Evolutionary conservation across 1,284 basidiomycete genomes (phyloP).

Genomic region (Ganoderma sp.): DNA sequence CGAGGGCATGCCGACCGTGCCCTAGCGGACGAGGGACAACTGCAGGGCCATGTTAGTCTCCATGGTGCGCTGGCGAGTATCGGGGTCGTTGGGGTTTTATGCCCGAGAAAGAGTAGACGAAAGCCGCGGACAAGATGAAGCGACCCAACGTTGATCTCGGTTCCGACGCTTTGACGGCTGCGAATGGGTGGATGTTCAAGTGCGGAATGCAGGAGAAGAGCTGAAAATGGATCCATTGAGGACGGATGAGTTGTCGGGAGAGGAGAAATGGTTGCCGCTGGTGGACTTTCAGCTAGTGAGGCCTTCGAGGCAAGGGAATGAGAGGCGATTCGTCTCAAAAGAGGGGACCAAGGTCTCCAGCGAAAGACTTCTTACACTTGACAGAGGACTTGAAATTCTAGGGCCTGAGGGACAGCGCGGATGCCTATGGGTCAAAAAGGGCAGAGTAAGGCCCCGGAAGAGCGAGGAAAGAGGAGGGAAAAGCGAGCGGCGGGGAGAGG

Average conservation of each 20-base stretch:
- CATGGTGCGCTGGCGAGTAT: conserved; percentile 78
- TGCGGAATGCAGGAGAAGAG: conserved; percentile 53
- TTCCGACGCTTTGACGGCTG: conserved; percentile 49
- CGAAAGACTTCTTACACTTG: background rate
- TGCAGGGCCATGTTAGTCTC: conserved; percentile 87
- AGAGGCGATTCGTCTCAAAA: background rate
- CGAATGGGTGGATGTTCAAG: conserved; percentile 43
- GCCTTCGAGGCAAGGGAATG: background rate
- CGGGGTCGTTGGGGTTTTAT: conserved; percentile 70
- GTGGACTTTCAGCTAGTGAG: background rate
- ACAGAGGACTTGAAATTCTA: background rate
- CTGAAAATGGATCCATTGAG: conserved; percentile 37
- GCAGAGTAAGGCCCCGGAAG: conserved; percentile 14
- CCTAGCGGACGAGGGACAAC: conserved; percentile 74
- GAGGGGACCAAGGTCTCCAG: background rate
- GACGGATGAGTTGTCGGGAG: conserved; percentile 38
- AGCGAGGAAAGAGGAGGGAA: conserved; percentile 16
- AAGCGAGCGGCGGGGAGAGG: conserved; percentile 24
- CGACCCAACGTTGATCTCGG: conserved; percentile 51
- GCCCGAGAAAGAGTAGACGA: conserved; percentile 70
- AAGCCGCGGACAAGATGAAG: conserved; percentile 51
- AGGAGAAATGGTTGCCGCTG: conserved; percentile 35
- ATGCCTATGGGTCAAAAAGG: background rate
- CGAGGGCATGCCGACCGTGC: conserved; percentile 52
- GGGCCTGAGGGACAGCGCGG: background rate